Evolutionary conservation across 2,329 filamentous ascomycete species (phyloP), one percentile per base, ranked within the genome.

Genomic region (Lecanicillium sp.): DNA sequence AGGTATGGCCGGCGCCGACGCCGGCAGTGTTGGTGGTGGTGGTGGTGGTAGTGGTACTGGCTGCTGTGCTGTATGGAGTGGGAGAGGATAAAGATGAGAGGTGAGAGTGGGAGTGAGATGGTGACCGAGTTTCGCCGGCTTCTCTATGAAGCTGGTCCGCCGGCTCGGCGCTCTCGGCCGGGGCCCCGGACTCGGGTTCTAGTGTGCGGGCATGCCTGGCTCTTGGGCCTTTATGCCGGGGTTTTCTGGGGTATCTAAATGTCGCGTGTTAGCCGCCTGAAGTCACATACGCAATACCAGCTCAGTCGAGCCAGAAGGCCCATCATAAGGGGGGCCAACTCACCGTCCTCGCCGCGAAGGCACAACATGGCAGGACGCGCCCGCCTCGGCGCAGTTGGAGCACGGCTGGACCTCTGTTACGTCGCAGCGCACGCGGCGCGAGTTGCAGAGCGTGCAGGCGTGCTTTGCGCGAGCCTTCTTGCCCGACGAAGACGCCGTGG

Each of bases 371-470:
- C 64, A 67, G 4, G 44, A 49, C 2, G 51, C 56, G 2, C 58
- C 55, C 3, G 61, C 55, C 6, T 51, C 33, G 24, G 50, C 48
- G 45, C 64, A 67, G 24, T 67, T 66, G 17, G 56, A 50, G 52
- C 64, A 67, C 11, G 64, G 64, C 32, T 62, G 57, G 15, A 48
- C 50, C 47, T 66, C 62, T 21, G 56, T 65, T 37, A 66, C 63
- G 52, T 67, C 59, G 55, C 64, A 67, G n/a, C 57, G 58, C 35
- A 67, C 62, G 10, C 64, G 57, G 8, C 64, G 58, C 29, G 56
- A 50, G 52, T 67, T 65, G 57, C 64, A 67, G 38, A 60, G 54
- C 37, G 61, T 60, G 49, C 64, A 66, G 17, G 63, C 64, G 44
- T 63, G 64, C 46, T 64, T 65, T 6, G 64, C 64, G 23, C 63